Base-by-base conservation (phyloP, 352 stramenopile species). In the Phytophthora capsici region DNA sequence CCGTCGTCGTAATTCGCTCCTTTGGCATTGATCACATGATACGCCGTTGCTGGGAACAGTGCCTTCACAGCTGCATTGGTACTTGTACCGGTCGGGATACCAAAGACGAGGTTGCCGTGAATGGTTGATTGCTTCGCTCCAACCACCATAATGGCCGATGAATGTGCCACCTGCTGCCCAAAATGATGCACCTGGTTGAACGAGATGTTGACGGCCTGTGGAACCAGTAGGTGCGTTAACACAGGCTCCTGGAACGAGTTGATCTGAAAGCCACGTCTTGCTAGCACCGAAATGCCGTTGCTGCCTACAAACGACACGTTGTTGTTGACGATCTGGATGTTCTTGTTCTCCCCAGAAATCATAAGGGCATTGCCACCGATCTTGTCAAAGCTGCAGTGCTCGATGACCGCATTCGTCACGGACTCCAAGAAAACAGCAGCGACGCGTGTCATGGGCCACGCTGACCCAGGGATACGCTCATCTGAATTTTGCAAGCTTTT, bases 171-270 rank as follows among this genome's bases (percentile, higher is more conserved):
- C 32, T 75, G 69, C 10, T 73, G 76, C 7, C 86, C 86, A 37
- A 89, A 72, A 22, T 91, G 80, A 53, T 94, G 83, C 1, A 94
- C 63, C 49, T 91, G 82, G 52, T 94, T 94, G 52, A 73, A 89
- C n/a, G 82, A 88, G 13, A 94, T 52, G 37, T 83, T 90, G 16
- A 80, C 53, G 4, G 59, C 52, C 0, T 68, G 70, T 2, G 82
- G 76, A 13, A 71, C 67, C 16, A 94, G 61, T 5, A 89, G 46
- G 17, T 83, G 70, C 3, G 51, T 49, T 4, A 79, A 66, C 10
- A 90, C 78, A 7, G 60, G 44, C 0, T 67, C 43, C 3, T 49
- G 55, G 43, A 82, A 70, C n/a, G 80, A 72, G 37, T 86, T 88
- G 41, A 57, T 61, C 10, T 69, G 66, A 12, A 64, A 69, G 0